Evolutionary conservation across 768 basidiomycete species (phyloP).

Genomic region (Suillus lakei): DNA sequence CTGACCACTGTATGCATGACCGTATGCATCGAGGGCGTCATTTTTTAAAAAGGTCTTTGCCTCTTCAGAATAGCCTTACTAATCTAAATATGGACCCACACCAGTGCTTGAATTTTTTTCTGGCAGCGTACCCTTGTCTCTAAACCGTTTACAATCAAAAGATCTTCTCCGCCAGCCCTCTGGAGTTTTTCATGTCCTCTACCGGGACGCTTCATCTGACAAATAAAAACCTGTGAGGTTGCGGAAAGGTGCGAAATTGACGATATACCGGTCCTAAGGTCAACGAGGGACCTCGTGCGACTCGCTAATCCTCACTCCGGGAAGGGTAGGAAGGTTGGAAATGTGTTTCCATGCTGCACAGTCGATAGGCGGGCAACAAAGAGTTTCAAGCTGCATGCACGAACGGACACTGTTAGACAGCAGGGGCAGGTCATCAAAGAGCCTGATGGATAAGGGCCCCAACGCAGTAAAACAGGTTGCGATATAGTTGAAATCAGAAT

Average conservation of each 20-base stretch:
- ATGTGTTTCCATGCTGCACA: not conserved
- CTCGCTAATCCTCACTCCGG: not conserved
- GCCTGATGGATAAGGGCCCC: not conserved
- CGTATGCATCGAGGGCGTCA: too few relatives aligned
- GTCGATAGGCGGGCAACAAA: not conserved
- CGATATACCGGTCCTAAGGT: not conserved
- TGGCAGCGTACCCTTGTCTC: too few relatives aligned
- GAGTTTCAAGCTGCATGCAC: not conserved
- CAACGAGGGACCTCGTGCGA: rapidly evolving
- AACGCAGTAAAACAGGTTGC: not conserved
- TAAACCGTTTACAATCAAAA: too few relatives aligned
- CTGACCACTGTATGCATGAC: too few relatives aligned
- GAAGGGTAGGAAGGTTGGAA: not conserved
- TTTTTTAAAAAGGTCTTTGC: too few relatives aligned
- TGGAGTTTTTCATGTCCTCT: too few relatives aligned
- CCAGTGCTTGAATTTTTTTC: too few relatives aligned
- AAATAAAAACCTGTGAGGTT: not conserved
- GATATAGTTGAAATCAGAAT: not conserved
- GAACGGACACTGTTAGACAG: not conserved
- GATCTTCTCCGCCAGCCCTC: too few relatives aligned
- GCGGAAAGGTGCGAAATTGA: not conserved
- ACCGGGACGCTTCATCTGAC: too few relatives aligned
- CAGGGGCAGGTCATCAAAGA: not conserved
- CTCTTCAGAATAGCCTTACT: too few relatives aligned
- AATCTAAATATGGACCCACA: too few relatives aligned